phyloP scores from a whole-genome alignment of 2,329 filamentous ascomycete species.

The Sporothrix phasma region DNA sequence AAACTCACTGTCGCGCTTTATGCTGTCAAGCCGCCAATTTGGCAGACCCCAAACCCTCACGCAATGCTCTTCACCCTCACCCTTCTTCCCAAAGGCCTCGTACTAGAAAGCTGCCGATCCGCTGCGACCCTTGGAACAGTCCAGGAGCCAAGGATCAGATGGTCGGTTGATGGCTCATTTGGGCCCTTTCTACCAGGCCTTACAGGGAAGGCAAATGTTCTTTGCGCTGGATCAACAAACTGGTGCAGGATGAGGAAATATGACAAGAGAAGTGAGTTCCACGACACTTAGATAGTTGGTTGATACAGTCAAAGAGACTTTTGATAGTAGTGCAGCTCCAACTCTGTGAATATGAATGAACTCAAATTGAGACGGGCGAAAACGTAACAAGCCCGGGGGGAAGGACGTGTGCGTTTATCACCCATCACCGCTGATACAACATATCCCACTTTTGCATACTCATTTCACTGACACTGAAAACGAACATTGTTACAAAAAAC shows the following conservation, averaged over 20 bases:
- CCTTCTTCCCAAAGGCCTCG: not conserved
- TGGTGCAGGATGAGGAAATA: not conserved
- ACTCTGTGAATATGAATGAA: too few species aligned
- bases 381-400: too few species aligned
- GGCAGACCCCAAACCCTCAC: not conserved
- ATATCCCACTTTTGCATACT: too few species aligned
- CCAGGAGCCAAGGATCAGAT: not conserved
- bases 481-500: not conserved
- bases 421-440: too few species aligned
- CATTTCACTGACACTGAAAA: not conserved
- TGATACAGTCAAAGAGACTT: not conserved
- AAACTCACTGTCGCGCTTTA: not conserved
- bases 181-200: not conserved
- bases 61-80: not conserved
- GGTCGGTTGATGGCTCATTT: not conserved
- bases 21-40: not conserved
- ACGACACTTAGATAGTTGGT: conserved; percentile 1
- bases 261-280: not conserved
- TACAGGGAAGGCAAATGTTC: not conserved
- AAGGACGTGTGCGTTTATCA: too few species aligned
- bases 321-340: not conserved
- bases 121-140: too few species aligned
- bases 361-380: too few species aligned
- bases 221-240: not conserved
- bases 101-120: not conserved